Conservation (phyloP, 176 grass and related monocot species). For the Eragrostis nindensis region DNA sequence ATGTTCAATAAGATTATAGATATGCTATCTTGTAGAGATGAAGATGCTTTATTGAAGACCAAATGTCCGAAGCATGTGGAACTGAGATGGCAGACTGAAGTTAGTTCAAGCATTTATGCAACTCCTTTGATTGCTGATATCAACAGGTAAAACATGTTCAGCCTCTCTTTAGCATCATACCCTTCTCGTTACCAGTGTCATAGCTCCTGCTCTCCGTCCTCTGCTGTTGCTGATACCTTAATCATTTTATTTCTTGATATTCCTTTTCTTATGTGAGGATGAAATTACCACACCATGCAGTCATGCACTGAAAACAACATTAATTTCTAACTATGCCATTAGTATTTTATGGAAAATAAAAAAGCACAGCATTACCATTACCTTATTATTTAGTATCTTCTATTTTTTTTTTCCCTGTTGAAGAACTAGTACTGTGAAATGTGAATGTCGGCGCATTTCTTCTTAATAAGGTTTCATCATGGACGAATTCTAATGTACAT, state of each 20-base stretch:
- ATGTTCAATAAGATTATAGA: not conserved
- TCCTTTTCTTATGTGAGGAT: not conserved
- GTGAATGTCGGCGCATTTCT: slow-evolving; percentile 15
- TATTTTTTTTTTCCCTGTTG: not conserved
- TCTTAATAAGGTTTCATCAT: slow-evolving; percentile 25
- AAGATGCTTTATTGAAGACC: slow-evolving; percentile 80
- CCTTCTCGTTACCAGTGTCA: not conserved
- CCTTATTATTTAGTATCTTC: slow-evolving; percentile 14
- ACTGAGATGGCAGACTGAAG: slow-evolving; percentile 96
- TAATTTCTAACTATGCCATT: slow-evolving; percentile 26
- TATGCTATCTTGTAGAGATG: slow-evolving; percentile 62
- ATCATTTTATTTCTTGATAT: slow-evolving; percentile 22
- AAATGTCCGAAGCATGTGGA: slow-evolving; percentile 90
- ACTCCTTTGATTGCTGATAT: slow-evolving; percentile 93
- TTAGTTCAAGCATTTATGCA: slow-evolving; percentile 99
- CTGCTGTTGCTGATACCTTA: not conserved
- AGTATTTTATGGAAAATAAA: slow-evolving; percentile 17
- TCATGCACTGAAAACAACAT: not conserved
- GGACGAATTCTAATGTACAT: slow-evolving; percentile 16
- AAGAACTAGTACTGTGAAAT: slow-evolving; percentile 15
- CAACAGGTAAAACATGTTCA: slow-evolving; percentile 70
- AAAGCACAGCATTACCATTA: slow-evolving; percentile 2
- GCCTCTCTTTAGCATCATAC: slow-evolving; percentile 19
- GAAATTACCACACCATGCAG: not conserved
- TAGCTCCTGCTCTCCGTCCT: slow-evolving; percentile 19